Conservation (phyloP, 176 grass and related monocot genomes). For the Carex kokanica region DNA sequence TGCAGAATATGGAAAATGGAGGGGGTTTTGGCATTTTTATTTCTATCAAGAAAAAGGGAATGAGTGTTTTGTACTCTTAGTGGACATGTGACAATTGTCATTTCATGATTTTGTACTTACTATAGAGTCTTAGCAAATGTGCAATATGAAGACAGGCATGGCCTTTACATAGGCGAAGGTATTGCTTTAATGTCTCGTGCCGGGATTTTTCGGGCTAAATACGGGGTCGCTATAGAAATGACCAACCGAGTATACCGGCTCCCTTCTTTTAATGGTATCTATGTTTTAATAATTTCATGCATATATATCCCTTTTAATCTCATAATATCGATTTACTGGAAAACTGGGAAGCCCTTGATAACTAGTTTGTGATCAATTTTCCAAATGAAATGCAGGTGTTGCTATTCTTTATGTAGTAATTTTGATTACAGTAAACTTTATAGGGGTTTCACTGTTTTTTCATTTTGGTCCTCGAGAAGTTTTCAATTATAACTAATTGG, state of each 20-base stretch:
- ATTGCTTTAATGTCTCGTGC: constrained; percentile 72
- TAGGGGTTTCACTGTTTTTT: neutral
- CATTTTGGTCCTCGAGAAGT: neutral
- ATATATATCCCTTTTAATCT: neutral
- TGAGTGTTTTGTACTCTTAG: neutral
- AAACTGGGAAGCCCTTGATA: neutral
- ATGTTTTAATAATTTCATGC: neutral
- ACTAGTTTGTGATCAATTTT: neutral
- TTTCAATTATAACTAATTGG: neutral
- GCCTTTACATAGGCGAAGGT: constrained; percentile 89
- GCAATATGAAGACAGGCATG: constrained; percentile 73
- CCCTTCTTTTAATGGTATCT: constrained; percentile 90
- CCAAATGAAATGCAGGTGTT: neutral
- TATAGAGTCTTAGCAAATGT: constrained; percentile 43
- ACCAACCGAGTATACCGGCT: constrained; percentile 72
- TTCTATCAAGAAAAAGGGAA: neutral
- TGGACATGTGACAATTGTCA: neutral
- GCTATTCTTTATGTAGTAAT: neutral
- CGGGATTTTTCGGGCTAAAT: constrained; percentile 76
- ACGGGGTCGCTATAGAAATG: constrained; percentile 90
- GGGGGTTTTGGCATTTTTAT: constrained; percentile 3
- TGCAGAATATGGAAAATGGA: neutral
- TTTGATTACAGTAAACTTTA: neutral
- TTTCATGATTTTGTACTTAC: constrained; percentile 29
- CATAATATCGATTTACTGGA: neutral